Percentiles rank a stretch among this genome's conserved stretches.
Evolutionary conservation across 176 grass and related monocot genomes (phyloP).

Genomic region (Cenchrus americanus): DNA sequence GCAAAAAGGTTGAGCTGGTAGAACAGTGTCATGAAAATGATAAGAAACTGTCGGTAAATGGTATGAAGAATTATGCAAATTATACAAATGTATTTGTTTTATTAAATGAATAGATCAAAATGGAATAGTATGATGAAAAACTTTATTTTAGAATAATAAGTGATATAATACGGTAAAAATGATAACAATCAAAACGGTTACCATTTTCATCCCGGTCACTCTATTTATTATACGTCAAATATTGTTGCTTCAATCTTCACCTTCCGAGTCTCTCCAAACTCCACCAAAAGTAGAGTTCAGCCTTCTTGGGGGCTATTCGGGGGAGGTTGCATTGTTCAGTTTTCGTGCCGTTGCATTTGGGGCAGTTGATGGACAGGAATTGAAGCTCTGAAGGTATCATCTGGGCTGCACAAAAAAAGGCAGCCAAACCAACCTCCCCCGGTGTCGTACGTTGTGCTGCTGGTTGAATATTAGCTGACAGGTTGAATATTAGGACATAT

Average conservation of each 20-base stretch:
- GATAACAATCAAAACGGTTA: no score
- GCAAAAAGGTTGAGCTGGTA: no score
- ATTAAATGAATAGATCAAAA: no score
- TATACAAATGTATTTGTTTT: no score
- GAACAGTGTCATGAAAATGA: no score
- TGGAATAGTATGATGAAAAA: no score
- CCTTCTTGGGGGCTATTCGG: neutral
- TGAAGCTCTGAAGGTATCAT: neutral
- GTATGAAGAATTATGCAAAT: no score
- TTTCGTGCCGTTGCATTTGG: slow-evolving; percentile 1
- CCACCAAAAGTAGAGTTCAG: neutral
- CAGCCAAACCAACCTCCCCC: neutral
- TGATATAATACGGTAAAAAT: no score
- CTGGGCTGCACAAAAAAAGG: neutral
- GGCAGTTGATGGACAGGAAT: neutral
- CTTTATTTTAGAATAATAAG: no score
- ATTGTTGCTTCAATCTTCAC: neutral
- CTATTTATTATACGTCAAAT: neutral
- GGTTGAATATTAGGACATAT: neutral
- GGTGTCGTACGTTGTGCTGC: neutral
- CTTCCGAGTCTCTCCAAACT: neutral
- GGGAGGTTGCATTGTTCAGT: neutral
- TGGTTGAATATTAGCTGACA: neutral
- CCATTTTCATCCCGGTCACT: no score
- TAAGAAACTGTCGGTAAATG: no score